Evolutionary conservation across 352 stramenopile genomes (phyloP), one percentile per base, ranked within the genome.

Genomic region (Globisporangium viniferum): DNA sequence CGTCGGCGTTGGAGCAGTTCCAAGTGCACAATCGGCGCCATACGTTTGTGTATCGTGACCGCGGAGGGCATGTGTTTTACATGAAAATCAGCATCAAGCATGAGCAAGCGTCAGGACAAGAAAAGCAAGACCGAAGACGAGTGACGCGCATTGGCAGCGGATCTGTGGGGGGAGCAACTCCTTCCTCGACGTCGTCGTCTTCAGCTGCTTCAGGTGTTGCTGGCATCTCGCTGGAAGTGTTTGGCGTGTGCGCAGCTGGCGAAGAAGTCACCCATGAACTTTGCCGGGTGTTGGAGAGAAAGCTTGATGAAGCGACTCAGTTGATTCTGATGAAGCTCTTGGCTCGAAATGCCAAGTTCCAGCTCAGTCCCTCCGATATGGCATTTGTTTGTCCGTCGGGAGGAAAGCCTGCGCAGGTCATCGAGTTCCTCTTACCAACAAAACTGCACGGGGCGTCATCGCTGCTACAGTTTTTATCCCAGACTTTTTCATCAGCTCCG

Each of bases 11-110:
- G 15, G 88, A 96, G 69, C 89, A 94, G 61, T 96, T 96, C 57
- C 86, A 96, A 80, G 89, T 96, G 36, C 88, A 95, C 76, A 96
- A 96, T 70, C 82, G 89, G 4, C 84, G 85, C 2, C 84, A 96
- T 36, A 85, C 93, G 33, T 96, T 96, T 69, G 89, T 96, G 10
- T 96, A 96, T 59, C 78, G 87, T 18, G 88, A 96, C 70, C 84
- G 86, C 5, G 82, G 87, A 24, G 88, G 89, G 3, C 85, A 95
- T 56, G 89, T 95, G 22, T 96, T 95, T 73, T 96, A 96, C 69
- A 93, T 96, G 75, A 92, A 92, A 62, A 93, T 95, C 69, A 89
- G 84, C 53, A 76, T 91, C 60, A 81, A 78, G 58, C 74, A 82
- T 48, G 75, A 73, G 29, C 54, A 59, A 49, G 15, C 44, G 20